These are phyloP conservation scores for Collariella sp. DNA, from an alignment of 495 filamentous ascomycete species.

Conservation along the genomic window DNA sequence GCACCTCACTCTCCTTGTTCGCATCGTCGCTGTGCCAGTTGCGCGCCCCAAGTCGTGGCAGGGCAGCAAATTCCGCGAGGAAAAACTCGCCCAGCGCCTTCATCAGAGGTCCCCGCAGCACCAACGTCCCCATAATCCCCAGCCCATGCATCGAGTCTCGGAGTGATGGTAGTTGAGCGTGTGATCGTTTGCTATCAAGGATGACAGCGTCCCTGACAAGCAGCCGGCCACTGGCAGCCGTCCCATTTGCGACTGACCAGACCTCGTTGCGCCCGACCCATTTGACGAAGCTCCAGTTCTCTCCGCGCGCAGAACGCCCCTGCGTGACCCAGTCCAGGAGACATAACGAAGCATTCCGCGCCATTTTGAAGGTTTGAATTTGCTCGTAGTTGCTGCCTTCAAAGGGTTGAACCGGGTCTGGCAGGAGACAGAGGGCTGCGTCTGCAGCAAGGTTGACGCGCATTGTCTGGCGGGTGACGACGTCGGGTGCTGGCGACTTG, in stretches of 20 bases:
- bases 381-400: slow-evolving; percentile 72
- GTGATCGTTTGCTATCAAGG: slow-evolving; percentile 47
- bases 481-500: slow-evolving; percentile 51
- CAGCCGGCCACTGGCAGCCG: slow-evolving; percentile 44
- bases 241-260: slow-evolving; percentile 40
- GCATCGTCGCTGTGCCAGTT: slow-evolving; percentile 56
- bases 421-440: slow-evolving; percentile 78
- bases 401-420: slow-evolving; percentile 90
- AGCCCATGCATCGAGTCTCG: slow-evolving; percentile 53
- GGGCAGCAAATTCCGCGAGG: slow-evolving; percentile 59
- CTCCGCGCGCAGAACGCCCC: slow-evolving; percentile 77
- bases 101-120: slow-evolving; percentile 69
- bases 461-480: slow-evolving; percentile 61
- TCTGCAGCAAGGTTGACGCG: slow-evolving; percentile 50
- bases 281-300: slow-evolving; percentile 70
- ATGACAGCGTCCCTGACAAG: slow-evolving; percentile 76
- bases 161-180: slow-evolving; percentile 34
- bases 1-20: slow-evolving; percentile 21
- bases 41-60: slow-evolving; percentile 77
- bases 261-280: slow-evolving; percentile 85
- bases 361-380: slow-evolving; percentile 63
- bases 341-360: slow-evolving; percentile 54
- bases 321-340: slow-evolving; percentile 89
- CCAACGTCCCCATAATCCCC: slow-evolving; percentile 70
- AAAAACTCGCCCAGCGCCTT: slow-evolving; percentile 58